Percentiles rank a stretch among this genome's conserved stretches.
These are phyloP conservation scores for Pseudogymnoascus sp. DNA, from an alignment of 2,329 filamentous ascomycete genomes.

Conservation along the genomic window DNA sequence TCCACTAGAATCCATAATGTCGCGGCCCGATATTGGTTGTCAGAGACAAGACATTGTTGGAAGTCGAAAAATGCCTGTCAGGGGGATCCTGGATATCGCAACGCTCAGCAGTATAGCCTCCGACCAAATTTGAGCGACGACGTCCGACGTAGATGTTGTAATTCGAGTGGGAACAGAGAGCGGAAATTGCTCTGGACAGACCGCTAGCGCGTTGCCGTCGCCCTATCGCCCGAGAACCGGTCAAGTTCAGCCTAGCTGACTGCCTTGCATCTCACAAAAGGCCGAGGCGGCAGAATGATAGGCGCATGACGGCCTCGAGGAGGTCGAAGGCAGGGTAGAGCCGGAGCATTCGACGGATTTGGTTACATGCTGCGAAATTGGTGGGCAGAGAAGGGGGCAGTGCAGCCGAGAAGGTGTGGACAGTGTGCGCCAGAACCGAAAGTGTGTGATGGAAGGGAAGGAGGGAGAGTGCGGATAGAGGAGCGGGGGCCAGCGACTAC, in stretches of 20 bases:
- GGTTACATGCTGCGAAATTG: not conserved
- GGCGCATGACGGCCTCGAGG: too few relatives aligned
- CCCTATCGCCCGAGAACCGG: not conserved
- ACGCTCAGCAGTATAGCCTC: not conserved
- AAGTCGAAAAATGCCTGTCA: not conserved
- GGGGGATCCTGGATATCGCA: not conserved
- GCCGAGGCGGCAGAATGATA: too few relatives aligned
- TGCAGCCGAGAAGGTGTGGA: not conserved
- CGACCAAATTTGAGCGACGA: not conserved
- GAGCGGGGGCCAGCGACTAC: not conserved
- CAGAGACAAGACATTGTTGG: not conserved
- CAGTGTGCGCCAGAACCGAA: not conserved
- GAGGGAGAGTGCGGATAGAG: conserved; percentile 1
- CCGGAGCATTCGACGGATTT: too few relatives aligned
- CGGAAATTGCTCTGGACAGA: not conserved
- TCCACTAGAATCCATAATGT: not conserved
- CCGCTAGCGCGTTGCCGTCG: not conserved
- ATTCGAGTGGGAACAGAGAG: not conserved
- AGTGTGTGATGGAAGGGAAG: conserved; percentile 6
- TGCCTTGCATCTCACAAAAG: too few relatives aligned
- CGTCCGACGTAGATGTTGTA: not conserved
- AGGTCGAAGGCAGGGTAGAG: too few relatives aligned
- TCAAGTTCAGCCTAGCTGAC: too few relatives aligned
- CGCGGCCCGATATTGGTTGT: not conserved
- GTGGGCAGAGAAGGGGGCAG: not conserved